These are phyloP conservation scores for Annulohypoxylon truncatum DNA, from an alignment of 2,329 filamentous ascomycete species.

Conservation along the genomic window DNA sequence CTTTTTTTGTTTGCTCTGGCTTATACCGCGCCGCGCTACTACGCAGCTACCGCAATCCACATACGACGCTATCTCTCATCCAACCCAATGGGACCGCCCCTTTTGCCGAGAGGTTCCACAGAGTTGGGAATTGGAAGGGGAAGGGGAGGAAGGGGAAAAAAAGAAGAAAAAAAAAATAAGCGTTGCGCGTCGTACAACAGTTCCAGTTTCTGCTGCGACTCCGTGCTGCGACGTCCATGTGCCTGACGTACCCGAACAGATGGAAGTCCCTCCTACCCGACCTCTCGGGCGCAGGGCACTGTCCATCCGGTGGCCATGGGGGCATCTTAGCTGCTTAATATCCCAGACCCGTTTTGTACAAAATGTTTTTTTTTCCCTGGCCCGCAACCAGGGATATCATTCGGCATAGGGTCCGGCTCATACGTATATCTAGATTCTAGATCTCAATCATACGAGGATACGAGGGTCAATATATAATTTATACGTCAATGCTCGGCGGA, in stretches of 20 bases:
- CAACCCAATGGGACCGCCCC: constrained; percentile 33
- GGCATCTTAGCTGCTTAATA: neutral
- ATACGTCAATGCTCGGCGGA: constrained; percentile 17
- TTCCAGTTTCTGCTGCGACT: constrained; percentile 5
- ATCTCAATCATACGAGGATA: neutral
- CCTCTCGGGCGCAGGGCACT: constrained; percentile 19
- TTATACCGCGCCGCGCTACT: constrained; percentile 11
- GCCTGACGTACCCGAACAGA: constrained; percentile 32
- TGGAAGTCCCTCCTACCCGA: constrained; percentile 21
- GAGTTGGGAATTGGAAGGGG: constrained; percentile 20
- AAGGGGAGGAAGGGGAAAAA: neutral
- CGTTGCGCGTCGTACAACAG: constrained; percentile 23
- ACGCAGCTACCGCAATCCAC: constrained; percentile 20
- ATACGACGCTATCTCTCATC: constrained; percentile 13
- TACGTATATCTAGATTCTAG: constrained; percentile 6
- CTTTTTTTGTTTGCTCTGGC: constrained; percentile 25
- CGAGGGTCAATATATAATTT: neutral
- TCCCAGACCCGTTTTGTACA: neutral
- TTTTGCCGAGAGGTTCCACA: constrained; percentile 40
- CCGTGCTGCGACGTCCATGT: constrained; percentile 18
- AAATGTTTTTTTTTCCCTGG: constrained; percentile 3
- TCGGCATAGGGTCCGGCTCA: constrained; percentile 21
- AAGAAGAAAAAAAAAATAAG: neutral
- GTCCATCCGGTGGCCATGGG: constrained; percentile 9
- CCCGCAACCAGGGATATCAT: constrained; percentile 17